Conservation (phyloP, 1,284 basidiomycete genomes). For the Veloboletus limbatus region DNA sequence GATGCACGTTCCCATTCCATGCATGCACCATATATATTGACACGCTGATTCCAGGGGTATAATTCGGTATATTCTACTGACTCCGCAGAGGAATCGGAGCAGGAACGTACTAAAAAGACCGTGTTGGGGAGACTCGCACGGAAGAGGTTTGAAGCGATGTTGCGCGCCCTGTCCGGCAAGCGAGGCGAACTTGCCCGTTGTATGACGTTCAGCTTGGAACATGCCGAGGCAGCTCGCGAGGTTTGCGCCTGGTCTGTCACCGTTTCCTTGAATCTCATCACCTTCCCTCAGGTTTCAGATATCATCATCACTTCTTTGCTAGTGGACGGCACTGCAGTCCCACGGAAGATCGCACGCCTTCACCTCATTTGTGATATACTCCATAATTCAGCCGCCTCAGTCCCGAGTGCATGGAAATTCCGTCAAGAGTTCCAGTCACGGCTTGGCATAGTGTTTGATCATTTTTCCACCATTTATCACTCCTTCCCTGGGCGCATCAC, state of each 20-base stretch:
- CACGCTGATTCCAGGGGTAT: slow-evolving; percentile 60
- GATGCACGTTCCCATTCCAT: slow-evolving; percentile 51
- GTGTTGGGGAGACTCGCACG: slow-evolving; percentile 75
- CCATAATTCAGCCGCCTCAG: slow-evolving; percentile 88
- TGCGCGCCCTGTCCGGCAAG: slow-evolving; percentile 82
- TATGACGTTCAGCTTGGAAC: slow-evolving; percentile 94
- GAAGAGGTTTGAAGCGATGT: slow-evolving; percentile 84
- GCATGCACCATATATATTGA: slow-evolving; percentile 1
- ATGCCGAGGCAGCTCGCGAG: slow-evolving; percentile 91
- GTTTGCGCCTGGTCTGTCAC: slow-evolving; percentile 40
- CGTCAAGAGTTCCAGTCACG: slow-evolving; percentile 87
- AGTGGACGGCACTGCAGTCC: slow-evolving; percentile 87
- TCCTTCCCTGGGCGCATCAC: slow-evolving; percentile 91
- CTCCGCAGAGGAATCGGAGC: slow-evolving; percentile 91
- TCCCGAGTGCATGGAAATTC: slow-evolving; percentile 93
- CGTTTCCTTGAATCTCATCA: slow-evolving; percentile 6
- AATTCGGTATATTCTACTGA: slow-evolving; percentile 93
- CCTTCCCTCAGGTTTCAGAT: slow-evolving; percentile 66
- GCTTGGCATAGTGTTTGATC: slow-evolving; percentile 88
- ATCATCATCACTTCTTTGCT: slow-evolving; percentile 82
- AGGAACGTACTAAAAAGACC: slow-evolving; percentile 72
- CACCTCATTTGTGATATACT: slow-evolving; percentile 97
- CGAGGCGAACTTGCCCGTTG: slow-evolving; percentile 89
- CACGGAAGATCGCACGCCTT: slow-evolving; percentile 92
- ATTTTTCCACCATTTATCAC: slow-evolving; percentile 88